Evolutionary conservation across 1,139 yeast genomes (phyloP).

Genomic region (Waltiozyma sp.): DNA sequence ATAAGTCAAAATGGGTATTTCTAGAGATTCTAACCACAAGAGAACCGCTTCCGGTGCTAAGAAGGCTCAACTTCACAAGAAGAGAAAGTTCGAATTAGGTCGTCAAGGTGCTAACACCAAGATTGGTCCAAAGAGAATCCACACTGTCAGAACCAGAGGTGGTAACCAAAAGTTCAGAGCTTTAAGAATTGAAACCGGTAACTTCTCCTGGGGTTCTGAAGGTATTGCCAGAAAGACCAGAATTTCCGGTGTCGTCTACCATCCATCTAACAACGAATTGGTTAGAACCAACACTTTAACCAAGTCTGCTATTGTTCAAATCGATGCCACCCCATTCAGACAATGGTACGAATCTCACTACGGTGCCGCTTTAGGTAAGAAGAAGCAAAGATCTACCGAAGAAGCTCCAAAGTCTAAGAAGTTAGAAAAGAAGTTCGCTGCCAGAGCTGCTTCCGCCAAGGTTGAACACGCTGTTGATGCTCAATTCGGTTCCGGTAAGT

Average conservation of each 20-base stretch:
- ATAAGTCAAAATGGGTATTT: slow-evolving; percentile 74
- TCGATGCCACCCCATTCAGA: slow-evolving; percentile 99
- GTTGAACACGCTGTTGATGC: slow-evolving; percentile 85
- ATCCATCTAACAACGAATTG: slow-evolving; percentile 98
- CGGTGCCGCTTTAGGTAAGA: slow-evolving; percentile 89
- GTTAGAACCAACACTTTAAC: slow-evolving; percentile 99
- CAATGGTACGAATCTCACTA: slow-evolving; percentile 99
- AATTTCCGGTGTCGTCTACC: slow-evolving; percentile 95
- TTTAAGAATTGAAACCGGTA: slow-evolving; percentile 97
- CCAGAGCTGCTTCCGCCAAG: slow-evolving; percentile 78
- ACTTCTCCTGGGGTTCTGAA: slow-evolving; percentile 99
- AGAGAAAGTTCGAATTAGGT: slow-evolving; percentile 99
- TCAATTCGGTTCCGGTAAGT: slow-evolving; percentile 98
- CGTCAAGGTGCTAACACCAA: slow-evolving; percentile 99
- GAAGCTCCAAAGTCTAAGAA: slow-evolving; percentile 62
- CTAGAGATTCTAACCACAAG: slow-evolving; percentile 99
- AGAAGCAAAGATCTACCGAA: slow-evolving; percentile 37
- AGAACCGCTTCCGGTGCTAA: slow-evolving; percentile 99
- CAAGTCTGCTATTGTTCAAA: slow-evolving; percentile 97
- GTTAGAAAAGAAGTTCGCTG: slow-evolving; percentile 83
- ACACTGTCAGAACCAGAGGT: slow-evolving; percentile 99
- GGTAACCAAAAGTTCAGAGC: slow-evolving; percentile 99
- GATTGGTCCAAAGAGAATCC: slow-evolving; percentile 98
- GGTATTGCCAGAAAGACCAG: slow-evolving; percentile 98
- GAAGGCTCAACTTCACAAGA: slow-evolving; percentile 99